Conservation (phyloP, 2,329 filamentous ascomycete species). For the Colletotrichum cereale region DNA sequence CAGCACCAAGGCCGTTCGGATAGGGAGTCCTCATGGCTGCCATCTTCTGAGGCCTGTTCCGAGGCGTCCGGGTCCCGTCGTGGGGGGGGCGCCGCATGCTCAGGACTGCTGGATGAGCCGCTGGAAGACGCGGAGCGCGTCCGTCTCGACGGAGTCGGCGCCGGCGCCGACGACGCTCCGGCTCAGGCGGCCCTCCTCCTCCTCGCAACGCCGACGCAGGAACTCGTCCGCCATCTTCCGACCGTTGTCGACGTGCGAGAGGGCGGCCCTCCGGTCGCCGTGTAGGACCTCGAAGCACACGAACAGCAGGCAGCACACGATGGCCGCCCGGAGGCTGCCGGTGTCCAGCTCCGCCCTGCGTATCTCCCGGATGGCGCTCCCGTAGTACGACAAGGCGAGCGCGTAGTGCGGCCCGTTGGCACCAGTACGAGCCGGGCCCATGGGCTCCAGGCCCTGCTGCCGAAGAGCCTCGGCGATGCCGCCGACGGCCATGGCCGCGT, state of each 20-base stretch:
- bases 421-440: conserved; percentile 30
- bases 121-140: conserved; percentile 47
- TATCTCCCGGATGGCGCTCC: conserved; percentile 48
- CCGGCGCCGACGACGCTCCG: conserved; percentile 24
- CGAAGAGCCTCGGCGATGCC: conserved; percentile 47
- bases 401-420: conserved; percentile 45
- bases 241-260: conserved; percentile 53
- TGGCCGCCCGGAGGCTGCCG: conserved; percentile 45
- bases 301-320: conserved; percentile 54
- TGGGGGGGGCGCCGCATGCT: conserved; percentile 43
- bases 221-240: conserved; percentile 53
- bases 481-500: conserved; percentile 54
- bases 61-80: not conserved
- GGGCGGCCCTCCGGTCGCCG: conserved; percentile 50
- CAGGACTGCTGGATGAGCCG: conserved; percentile 48
- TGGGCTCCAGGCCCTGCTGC: conserved; percentile 24
- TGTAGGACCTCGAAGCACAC: conserved; percentile 54
- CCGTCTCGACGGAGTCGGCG: conserved; percentile 43
- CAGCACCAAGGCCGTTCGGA: conserved; percentile 43
- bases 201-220: conserved; percentile 21
- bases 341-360: conserved; percentile 38
- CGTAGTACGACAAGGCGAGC: conserved; percentile 50
- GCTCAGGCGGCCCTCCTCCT: not conserved
- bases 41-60: not conserved
- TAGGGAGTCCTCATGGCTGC: not conserved